A percentile compares a stretch with the other conserved stretches of the same genome.
These are phyloP conservation scores for Fusarium annulatum DNA, from an alignment of 2,329 filamentous ascomycete species.

Conservation along the genomic window DNA sequence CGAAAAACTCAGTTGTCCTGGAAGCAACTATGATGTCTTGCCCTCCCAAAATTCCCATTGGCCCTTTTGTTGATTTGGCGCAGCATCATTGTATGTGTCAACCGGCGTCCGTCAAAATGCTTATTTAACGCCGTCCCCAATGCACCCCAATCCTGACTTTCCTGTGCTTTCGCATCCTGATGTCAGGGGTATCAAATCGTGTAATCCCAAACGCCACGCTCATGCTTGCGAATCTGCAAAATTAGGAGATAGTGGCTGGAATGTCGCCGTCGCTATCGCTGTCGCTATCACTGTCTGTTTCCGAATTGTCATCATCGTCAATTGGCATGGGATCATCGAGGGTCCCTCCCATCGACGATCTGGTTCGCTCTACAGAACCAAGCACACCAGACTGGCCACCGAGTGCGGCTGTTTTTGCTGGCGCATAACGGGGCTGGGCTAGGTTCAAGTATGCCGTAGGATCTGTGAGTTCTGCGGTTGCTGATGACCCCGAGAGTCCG, in stretches of 20 bases:
- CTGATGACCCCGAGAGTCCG: conserved; percentile 50
- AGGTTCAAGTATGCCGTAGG: conserved; percentile 47
- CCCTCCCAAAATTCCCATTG: background rate
- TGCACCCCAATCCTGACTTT: background rate
- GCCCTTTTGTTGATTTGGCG: background rate
- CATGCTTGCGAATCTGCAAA: conserved; percentile 1
- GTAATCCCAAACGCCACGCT: conserved; percentile 26
- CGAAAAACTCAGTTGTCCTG: conserved; percentile 7
- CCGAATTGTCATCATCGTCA: conserved; percentile 37
- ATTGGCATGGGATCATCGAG: conserved; percentile 46
- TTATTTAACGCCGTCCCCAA: conserved; percentile 17
- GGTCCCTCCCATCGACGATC: conserved; percentile 22
- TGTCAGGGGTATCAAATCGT: conserved; percentile 23
- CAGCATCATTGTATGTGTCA: conserved; percentile 2
- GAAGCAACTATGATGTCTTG: background rate
- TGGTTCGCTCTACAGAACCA: background rate
- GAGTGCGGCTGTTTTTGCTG: background rate
- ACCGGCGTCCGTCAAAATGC: conserved; percentile 9
- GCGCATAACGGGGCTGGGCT: conserved; percentile 33
- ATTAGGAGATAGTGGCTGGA: conserved; percentile 38
- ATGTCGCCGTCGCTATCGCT: conserved; percentile 42
- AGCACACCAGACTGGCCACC: background rate
- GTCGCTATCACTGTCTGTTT: conserved; percentile 35
- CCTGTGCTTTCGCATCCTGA: background rate
- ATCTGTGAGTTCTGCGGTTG: conserved; percentile 52